A percentile compares a stretch with the other conserved stretches of the same genome.
phyloP scores from a whole-genome alignment of 768 basidiomycete species.

The Symmetrospora coprosmae region DNA sequence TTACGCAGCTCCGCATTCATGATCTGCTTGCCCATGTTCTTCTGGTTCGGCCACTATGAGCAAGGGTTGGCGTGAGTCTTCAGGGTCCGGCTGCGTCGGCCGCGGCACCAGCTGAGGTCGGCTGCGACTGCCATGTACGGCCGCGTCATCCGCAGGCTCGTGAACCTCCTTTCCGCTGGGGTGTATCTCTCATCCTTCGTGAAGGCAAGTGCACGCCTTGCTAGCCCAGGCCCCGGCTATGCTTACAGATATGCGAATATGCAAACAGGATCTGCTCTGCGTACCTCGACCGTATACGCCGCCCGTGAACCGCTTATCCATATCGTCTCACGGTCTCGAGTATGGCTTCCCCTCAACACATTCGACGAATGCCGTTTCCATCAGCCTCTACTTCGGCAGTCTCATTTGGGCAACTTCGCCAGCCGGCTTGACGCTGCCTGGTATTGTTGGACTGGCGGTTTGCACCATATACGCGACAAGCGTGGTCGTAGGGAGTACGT shows the following conservation, averaged over 20 bases:
- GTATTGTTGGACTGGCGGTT: slow-evolving; percentile 19
- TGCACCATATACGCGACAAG: slow-evolving; percentile 38
- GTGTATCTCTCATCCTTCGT: slow-evolving; percentile 75
- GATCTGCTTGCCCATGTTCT: slow-evolving; percentile 66
- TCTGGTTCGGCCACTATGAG: slow-evolving; percentile 68
- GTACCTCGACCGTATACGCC: slow-evolving; percentile 80
- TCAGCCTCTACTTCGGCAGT: slow-evolving; percentile 59
- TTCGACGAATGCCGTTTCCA: slow-evolving; percentile 75
- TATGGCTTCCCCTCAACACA: slow-evolving; percentile 96
- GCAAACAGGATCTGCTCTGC: slow-evolving; percentile 72
- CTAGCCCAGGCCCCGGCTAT: background rate
- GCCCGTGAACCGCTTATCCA: slow-evolving; percentile 55
- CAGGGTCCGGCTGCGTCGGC: no score
- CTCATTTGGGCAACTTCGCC: slow-evolving; percentile 8
- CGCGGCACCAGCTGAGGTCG: no score
- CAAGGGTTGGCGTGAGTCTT: slow-evolving; percentile 56
- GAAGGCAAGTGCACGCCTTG: slow-evolving; percentile 35
- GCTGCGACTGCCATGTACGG: no score
- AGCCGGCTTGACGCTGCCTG: background rate
- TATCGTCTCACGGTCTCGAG: slow-evolving; percentile 41
- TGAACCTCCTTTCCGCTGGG: slow-evolving; percentile 36
- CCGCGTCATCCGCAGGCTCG: background rate
- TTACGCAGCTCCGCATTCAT: slow-evolving; percentile 57
- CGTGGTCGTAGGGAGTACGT: slow-evolving; percentile 33
- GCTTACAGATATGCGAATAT: background rate